phyloP scores from a whole-genome alignment of 2,329 filamentous ascomycete species.

The Madurella mycetomatis region DNA sequence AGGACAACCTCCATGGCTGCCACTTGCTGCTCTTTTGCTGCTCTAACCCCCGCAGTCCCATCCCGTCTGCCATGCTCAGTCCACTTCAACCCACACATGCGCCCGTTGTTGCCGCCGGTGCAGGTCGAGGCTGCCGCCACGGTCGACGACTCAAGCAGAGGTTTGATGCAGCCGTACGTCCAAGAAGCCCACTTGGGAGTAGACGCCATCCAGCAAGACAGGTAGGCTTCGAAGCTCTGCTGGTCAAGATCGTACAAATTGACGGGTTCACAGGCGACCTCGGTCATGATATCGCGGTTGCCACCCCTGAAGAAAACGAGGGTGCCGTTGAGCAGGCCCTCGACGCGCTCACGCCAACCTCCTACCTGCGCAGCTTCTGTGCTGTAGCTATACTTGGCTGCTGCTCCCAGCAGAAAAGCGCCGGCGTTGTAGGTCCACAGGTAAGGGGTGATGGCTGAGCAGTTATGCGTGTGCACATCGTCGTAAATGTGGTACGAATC shows the following conservation, averaged over 20 bases:
- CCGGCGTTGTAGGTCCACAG: slow-evolving; percentile 70
- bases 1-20: slow-evolving; percentile 62
- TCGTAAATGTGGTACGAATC: slow-evolving; percentile 57
- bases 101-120: slow-evolving; percentile 50
- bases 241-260: slow-evolving; percentile 59
- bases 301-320: slow-evolving; percentile 49
- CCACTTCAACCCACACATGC: slow-evolving; percentile 60
- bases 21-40: slow-evolving; percentile 71
- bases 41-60: slow-evolving; percentile 56
- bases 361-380: slow-evolving; percentile 30
- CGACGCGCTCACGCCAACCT: slow-evolving; percentile 55
- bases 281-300: slow-evolving; percentile 55
- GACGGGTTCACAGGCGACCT: slow-evolving; percentile 61
- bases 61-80: slow-evolving; percentile 51
- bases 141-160: slow-evolving; percentile 51
- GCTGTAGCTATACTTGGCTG: slow-evolving; percentile 65
- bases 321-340: slow-evolving; percentile 51
- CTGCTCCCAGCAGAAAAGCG: slow-evolving; percentile 60
- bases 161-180: slow-evolving; percentile 50
- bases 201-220: slow-evolving; percentile 57
- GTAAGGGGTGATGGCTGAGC: slow-evolving; percentile 53
- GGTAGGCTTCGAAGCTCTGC: slow-evolving; percentile 60
- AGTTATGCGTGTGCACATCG: slow-evolving; percentile 56
- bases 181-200: slow-evolving; percentile 61
- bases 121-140: slow-evolving; percentile 55